Evolutionary conservation across 768 basidiomycete species (phyloP).

Genomic region (Phaeolepiota aurea): DNA sequence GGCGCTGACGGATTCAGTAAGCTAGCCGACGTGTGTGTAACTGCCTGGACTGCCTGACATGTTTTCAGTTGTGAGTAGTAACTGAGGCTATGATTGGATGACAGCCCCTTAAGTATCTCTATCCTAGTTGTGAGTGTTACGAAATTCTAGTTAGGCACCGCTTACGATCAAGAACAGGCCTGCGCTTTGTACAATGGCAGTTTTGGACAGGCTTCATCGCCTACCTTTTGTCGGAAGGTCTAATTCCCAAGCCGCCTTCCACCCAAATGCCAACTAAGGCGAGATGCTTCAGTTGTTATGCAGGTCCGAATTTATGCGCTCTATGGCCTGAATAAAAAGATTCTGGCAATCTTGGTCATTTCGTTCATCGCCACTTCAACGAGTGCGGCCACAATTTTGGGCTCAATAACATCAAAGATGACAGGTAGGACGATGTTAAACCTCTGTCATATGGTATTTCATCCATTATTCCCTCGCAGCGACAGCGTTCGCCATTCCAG

Average conservation of each 20-base stretch:
- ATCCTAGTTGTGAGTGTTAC: background rate
- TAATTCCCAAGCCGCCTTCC: background rate
- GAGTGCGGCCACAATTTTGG: too few species aligned
- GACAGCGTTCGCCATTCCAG: background rate
- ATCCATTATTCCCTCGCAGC: background rate
- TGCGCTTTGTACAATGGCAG: background rate
- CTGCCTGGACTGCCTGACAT: too few species aligned
- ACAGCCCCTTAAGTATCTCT: background rate
- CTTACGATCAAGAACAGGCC: too few species aligned
- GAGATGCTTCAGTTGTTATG: background rate
- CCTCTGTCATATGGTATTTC: too few species aligned
- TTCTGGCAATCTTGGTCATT: background rate
- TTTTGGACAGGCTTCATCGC: background rate
- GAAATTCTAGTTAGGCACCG: background rate
- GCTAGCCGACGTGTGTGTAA: too few species aligned
- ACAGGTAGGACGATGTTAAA: too few species aligned
- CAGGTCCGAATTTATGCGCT: background rate
- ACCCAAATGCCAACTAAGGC: background rate
- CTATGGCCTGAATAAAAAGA: background rate
- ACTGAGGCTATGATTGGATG: too few species aligned
- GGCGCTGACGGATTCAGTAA: background rate
- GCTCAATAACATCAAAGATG: too few species aligned
- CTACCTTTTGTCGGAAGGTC: background rate
- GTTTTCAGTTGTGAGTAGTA: background rate
- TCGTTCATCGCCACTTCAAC: background rate